phyloP scores from a whole-genome alignment of 2,329 filamentous ascomycete genomes.

The Epichloe sibirici region DNA sequence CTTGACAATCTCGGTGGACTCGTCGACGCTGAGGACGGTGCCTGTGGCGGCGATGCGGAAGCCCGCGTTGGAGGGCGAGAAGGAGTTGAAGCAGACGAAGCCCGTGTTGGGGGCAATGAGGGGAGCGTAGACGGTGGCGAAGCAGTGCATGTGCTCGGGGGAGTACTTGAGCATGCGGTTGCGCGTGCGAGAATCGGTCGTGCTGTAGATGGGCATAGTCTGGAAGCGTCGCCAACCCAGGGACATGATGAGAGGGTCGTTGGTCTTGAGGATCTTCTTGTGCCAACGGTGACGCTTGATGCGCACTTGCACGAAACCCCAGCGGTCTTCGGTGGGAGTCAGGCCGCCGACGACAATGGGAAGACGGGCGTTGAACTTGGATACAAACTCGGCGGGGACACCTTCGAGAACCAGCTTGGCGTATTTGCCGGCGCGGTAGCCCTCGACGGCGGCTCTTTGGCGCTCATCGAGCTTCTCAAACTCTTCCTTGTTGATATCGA shows the following conservation, averaged over 20 bases:
- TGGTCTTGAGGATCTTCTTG: constrained; percentile 97
- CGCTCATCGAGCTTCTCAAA: constrained; percentile 78
- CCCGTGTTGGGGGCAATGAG: constrained; percentile 92
- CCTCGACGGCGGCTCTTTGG: constrained; percentile 75
- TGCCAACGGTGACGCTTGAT: constrained; percentile 99
- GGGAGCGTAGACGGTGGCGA: constrained; percentile 93
- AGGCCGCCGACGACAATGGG: constrained; percentile 88
- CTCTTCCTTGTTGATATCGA: constrained; percentile 92
- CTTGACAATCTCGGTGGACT: constrained; percentile 95
- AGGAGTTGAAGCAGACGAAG: constrained; percentile 85
- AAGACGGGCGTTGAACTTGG: constrained; percentile 66
- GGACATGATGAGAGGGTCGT: constrained; percentile 93
- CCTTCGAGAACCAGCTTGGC: constrained; percentile 80
- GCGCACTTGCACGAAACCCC: constrained; percentile 87
- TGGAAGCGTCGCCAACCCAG: constrained; percentile 95
- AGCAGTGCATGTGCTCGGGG: constrained; percentile 99
- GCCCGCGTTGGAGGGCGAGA: constrained; percentile 72
- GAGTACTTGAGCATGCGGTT: constrained; percentile 99
- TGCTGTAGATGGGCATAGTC: constrained; percentile 83
- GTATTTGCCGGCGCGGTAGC: constrained; percentile 84
- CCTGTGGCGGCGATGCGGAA: constrained; percentile 93
- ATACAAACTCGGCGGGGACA: constrained; percentile 82
- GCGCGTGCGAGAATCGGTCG: constrained; percentile 81
- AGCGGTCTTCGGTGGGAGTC: constrained; percentile 84
- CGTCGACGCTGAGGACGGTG: constrained; percentile 86